Evolutionary conservation across 1,284 basidiomycete species (phyloP), one percentile per base, ranked within the genome.

Genomic region (Fomitiporia mediterranea): DNA sequence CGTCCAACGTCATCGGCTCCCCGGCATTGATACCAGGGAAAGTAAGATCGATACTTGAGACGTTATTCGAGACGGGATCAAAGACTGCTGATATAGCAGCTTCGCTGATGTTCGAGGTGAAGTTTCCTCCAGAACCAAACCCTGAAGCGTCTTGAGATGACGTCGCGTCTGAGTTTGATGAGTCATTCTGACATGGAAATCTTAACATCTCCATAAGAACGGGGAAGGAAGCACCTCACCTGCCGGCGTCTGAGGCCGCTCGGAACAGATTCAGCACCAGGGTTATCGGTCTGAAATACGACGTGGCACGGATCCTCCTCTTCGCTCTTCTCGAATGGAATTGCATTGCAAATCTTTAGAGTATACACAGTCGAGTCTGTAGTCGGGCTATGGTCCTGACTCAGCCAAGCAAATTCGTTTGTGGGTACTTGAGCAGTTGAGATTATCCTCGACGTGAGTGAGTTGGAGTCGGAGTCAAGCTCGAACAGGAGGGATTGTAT

Each of bases 401-500:
- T 68, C 15, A 76, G 66, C 57, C 70, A 74, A 0, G 75, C 72
- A 21, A 79, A 69, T 40, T 75, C 72, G 3, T 60, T 55, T 0
- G 64, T 27, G 1, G 75, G 72, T 35, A 79, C 71, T 1, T 69
- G 52, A 4, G 72, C 76, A 0, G 67, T 64, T 3, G 65, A 52
- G 19, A 76, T 68, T 57, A 82, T 72, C 6, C 62, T 63, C 17
- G 67, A 64, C 7, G 78, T 65, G 39, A 81, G 61, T 3, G 63
- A 58, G 51, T 65, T 64, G 58, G 76, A 76, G 37, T 73, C 65
- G 13, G 69, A 63, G 62, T 83, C 80, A 56, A 76, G 61, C 28
- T 70, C 69, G 64, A 73, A 77, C 5, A 80, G 68, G 39, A 80
- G 69, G 1, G 77, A 73, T 61, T 82, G 80, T 13, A 81, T 69